phyloP scores from a whole-genome alignment of 1,284 basidiomycete species.

The Puccinia coronata region DNA sequence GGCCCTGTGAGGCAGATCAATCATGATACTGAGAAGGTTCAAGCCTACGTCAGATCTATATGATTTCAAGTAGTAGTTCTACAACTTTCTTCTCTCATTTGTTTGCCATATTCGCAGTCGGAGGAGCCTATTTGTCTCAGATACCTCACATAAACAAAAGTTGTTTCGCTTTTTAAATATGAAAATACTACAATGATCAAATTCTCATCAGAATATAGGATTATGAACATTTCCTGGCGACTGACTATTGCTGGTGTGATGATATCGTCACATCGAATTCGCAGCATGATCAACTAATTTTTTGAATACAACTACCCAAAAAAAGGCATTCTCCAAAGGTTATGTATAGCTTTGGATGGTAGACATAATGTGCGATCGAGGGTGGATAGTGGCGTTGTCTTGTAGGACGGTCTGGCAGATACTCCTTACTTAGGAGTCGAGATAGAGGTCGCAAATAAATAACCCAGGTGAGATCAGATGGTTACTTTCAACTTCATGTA shows the following conservation, averaged over 20 bases:
- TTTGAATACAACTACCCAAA: neutral
- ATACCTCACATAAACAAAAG: neutral
- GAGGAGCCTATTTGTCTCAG: neutral
- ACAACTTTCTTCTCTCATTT: slow-evolving; percentile 11
- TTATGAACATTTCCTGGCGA: neutral
- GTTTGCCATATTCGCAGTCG: neutral
- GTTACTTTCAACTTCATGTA: neutral
- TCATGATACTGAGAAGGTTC: neutral
- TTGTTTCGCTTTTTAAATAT: neutral
- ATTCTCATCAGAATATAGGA: neutral
- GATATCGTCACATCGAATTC: slow-evolving; percentile 7
- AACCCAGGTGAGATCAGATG: slow-evolving; percentile 19
- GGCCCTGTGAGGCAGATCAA: neutral
- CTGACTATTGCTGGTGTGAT: neutral
- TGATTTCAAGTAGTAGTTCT: neutral
- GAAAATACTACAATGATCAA: neutral
- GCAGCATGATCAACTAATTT: neutral
- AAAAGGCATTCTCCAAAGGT: neutral
- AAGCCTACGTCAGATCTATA: neutral
- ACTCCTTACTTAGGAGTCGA: neutral
- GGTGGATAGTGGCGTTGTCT: neutral
- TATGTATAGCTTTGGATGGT: slow-evolving; percentile 15
- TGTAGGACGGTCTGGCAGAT: neutral
- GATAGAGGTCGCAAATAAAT: slow-evolving; percentile 10
- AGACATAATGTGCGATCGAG: slow-evolving; percentile 5